Percentiles rank a stretch among this genome's conserved stretches.
phyloP scores from a whole-genome alignment of 108 stramenopile genomes.

The Cyclotella atomus region DNA sequence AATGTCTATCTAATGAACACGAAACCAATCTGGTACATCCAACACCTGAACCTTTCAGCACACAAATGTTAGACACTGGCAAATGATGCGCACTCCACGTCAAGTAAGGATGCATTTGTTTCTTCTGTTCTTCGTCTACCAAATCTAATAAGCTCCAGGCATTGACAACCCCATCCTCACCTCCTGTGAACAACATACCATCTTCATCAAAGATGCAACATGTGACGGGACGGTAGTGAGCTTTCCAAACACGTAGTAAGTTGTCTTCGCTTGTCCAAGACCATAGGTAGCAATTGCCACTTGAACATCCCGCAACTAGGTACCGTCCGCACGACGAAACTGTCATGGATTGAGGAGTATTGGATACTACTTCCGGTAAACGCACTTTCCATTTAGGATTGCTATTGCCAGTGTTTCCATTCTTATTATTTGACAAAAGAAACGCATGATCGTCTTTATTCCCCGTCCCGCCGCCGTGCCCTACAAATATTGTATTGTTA shows the following conservation, averaged over 20 bases:
- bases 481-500: slow-evolving; percentile 26
- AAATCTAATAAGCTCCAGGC: slow-evolving; percentile 68
- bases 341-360: slow-evolving; percentile 42
- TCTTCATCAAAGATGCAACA: slow-evolving; percentile 67
- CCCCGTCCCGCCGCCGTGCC: slow-evolving; percentile 27
- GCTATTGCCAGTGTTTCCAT: background rate
- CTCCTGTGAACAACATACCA: slow-evolving; percentile 75
- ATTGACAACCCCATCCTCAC: slow-evolving; percentile 87
- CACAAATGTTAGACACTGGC: slow-evolving; percentile 53
- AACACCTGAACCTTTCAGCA: slow-evolving; percentile 41
- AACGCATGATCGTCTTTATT: slow-evolving; percentile 43
- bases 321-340: slow-evolving; percentile 75
- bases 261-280: slow-evolving; percentile 57
- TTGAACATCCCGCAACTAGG: slow-evolving; percentile 63
- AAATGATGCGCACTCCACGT: slow-evolving; percentile 80
- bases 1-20: slow-evolving; percentile 64
- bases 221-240: slow-evolving; percentile 74
- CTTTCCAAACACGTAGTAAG: slow-evolving; percentile 65
- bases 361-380: slow-evolving; percentile 67
- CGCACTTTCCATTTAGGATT: slow-evolving; percentile 68
- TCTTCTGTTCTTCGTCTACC: slow-evolving; percentile 30
- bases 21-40: slow-evolving; percentile 61
- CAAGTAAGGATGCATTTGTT: slow-evolving; percentile 52
- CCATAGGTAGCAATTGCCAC: slow-evolving; percentile 74
- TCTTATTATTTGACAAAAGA: background rate